These are phyloP conservation scores for Tremellales sp. DNA, from an alignment of 1,284 basidiomycete genomes.

Conservation along the genomic window DNA sequence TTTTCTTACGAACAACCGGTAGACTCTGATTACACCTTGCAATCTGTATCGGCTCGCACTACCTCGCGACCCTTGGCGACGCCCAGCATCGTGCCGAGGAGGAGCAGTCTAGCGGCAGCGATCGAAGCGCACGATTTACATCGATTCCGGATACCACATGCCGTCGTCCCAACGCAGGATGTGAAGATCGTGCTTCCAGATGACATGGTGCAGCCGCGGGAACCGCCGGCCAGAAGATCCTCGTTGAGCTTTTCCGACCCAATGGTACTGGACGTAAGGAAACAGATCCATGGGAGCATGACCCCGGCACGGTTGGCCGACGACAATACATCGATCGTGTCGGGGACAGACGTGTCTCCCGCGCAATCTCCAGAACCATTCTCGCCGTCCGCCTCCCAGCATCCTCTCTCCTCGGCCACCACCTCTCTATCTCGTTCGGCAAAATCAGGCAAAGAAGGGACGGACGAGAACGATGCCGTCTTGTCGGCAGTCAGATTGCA, in stretches of 20 bases:
- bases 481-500: conserved; percentile 27
- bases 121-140: neutral
- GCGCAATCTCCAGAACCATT: too few relatives aligned
- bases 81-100: conserved; percentile 20
- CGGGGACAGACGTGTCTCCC: neutral
- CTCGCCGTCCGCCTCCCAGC: conserved; percentile 36
- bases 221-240: conserved; percentile 25
- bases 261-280: too few relatives aligned
- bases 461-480: conserved; percentile 15
- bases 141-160: too few relatives aligned
- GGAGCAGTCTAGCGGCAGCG: conserved; percentile 20
- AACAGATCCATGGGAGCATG: too few relatives aligned
- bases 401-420: conserved; percentile 45
- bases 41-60: conserved; percentile 27
- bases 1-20: conserved; percentile 26
- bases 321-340: neutral
- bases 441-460: conserved; percentile 41
- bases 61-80: conserved; percentile 26
- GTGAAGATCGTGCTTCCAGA: conserved; percentile 17
- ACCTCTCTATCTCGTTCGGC: conserved; percentile 46
- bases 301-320: conserved; percentile 1
- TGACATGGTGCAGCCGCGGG: conserved; percentile 24
- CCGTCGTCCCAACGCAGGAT: neutral
- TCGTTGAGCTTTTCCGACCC: conserved; percentile 24
- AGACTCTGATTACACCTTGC: conserved; percentile 29